A percentile compares a stretch with the other conserved stretches of the same genome.
Evolutionary conservation across 306 rosid species (phyloP).

Genomic region (Quercus mongolica): DNA sequence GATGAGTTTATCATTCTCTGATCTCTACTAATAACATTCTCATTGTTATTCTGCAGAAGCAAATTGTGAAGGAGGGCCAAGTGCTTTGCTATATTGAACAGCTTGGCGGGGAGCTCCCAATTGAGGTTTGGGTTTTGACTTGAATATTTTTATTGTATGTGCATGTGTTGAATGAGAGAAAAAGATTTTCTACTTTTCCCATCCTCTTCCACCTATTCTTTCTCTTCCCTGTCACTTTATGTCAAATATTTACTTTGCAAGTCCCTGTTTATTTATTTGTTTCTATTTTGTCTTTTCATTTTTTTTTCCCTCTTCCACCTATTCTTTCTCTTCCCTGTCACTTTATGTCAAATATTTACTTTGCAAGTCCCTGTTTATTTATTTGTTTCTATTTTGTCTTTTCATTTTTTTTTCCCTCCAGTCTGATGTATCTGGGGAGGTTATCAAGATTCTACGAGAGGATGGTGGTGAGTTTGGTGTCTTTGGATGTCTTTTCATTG

Average conservation of each 20-base stretch:
- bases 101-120: conserved; percentile 76
- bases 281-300: too few relatives aligned
- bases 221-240: too few relatives aligned
- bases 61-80: conserved; percentile 78
- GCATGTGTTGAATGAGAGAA: background rate
- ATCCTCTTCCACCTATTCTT: too few relatives aligned
- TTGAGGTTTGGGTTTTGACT: conserved; percentile 55
- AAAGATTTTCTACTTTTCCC: too few relatives aligned
- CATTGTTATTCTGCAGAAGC: conserved; percentile 50
- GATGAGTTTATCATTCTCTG: background rate
- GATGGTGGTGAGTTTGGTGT: conserved; percentile 75
- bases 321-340: background rate
- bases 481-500: background rate
- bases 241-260: too few relatives aligned
- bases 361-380: background rate
- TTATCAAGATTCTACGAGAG: conserved; percentile 67
- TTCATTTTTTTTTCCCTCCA: conserved; percentile 18
- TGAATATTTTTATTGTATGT: background rate
- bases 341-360: background rate
- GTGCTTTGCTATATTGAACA: conserved; percentile 82
- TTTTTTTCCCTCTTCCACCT: background rate
- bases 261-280: too few relatives aligned
- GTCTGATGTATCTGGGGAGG: conserved; percentile 86
- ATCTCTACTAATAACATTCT: background rate
- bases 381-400: conserved; percentile 5